Base-by-base conservation (phyloP, 345 rosid genomes). In the Populus nigra region DNA sequence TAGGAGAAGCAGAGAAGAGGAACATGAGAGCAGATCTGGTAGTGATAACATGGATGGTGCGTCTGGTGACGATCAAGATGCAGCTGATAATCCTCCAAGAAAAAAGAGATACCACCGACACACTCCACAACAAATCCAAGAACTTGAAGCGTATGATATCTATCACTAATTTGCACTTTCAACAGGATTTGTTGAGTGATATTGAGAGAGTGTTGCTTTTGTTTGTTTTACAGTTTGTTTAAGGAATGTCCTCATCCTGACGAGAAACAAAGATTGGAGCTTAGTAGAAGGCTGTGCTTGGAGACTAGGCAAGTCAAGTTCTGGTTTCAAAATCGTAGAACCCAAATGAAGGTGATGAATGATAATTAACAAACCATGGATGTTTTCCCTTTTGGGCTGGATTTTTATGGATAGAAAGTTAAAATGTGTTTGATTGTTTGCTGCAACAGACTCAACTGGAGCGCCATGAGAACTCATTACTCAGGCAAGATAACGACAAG, bases 71-170 rank as follows among this genome's bases (percentile, higher is more conserved):
- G 98, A 96, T 72, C 97, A 82, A 80, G 99, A 96, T 78, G 95
- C 90, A 38, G 90, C 90, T 75, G 97, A 90, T 78, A 88, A 88
- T 8, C 99, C 93, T 80, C 98, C 98, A 0, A 83, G 90, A 76
- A 96, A 96, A 87, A 96, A 96, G 81, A 85, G 98, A 81, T 92
- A 94, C 82, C 98, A 96, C 91, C 98, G 99, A 85, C 99, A 96
- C 91, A 96, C 98, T 80, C 98, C 99, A 68, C 98, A 92, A 68
- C 99, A 96, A 91, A 96, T 96, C 93, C 99, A 94, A 82, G 99
- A 96, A 36, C 99, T 96, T 29, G 99, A 96, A 89, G 67, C 93
- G 99, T 96, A 91, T 39, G 86, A 35, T 74, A 75, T 41, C 17
- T n/a, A 20, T 38, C 15, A 9, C 47, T 36, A 38, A 36, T 8